Conservation (phyloP, 345 rosid genomes). For the Citrus cavaleriei region DNA sequence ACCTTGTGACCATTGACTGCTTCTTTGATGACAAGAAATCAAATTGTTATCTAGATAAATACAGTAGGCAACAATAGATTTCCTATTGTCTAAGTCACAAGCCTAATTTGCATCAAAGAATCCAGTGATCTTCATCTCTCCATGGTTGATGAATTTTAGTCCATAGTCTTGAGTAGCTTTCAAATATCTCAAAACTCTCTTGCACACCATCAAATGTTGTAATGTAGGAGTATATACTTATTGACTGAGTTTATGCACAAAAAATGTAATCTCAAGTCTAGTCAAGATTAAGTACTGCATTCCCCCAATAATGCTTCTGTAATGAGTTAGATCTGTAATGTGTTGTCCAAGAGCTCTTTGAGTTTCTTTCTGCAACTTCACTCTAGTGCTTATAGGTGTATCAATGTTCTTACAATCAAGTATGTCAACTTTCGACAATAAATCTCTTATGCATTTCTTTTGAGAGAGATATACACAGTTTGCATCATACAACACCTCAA, state of each 20-base stretch:
- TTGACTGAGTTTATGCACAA: background rate
- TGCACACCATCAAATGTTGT: background rate
- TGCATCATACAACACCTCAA: too few relatives aligned
- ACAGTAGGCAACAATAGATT: background rate
- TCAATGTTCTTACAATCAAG: background rate
- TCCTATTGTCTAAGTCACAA: background rate
- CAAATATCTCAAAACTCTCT: background rate
- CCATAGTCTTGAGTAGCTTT: background rate
- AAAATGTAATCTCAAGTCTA: background rate
- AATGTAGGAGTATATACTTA: background rate
- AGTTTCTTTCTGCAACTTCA: too few relatives aligned
- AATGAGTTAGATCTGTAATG: background rate
- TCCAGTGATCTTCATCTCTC: background rate
- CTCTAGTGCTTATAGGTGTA: background rate
- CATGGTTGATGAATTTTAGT: background rate
- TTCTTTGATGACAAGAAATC: background rate
- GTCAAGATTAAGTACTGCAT: background rate
- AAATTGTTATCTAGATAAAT: background rate
- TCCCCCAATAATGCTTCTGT: background rate
- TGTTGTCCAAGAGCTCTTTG: too few relatives aligned
- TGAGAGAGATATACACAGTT: too few relatives aligned
- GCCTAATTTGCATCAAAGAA: background rate
- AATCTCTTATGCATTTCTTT: too few relatives aligned
- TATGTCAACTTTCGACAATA: background rate
- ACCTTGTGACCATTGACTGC: too few relatives aligned